Conservation (phyloP, 2,329 filamentous ascomycete species). For the Xylaria sp. region DNA sequence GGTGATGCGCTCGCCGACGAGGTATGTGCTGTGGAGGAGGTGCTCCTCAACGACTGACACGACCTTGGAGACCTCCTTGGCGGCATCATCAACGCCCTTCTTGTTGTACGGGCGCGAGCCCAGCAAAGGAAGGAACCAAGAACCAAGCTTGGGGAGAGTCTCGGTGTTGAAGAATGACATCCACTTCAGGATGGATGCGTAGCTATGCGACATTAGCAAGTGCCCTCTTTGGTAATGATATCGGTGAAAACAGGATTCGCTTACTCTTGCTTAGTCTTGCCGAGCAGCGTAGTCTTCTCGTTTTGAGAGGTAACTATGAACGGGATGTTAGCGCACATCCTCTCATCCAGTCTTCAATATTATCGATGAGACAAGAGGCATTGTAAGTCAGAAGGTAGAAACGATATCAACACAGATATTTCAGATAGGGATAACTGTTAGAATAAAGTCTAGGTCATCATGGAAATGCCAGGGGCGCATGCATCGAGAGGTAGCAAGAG, state of each 20-base stretch:
- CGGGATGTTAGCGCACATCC: slow-evolving; percentile 30
- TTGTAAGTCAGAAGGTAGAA: slow-evolving; percentile 77
- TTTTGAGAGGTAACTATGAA: slow-evolving; percentile 93
- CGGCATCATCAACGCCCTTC: slow-evolving; percentile 85
- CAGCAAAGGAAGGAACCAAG: slow-evolving; percentile 85
- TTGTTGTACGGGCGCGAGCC: slow-evolving; percentile 93
- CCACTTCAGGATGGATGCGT: slow-evolving; percentile 97
- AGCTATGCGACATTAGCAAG: slow-evolving; percentile 50
- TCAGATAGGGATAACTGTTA: slow-evolving; percentile 99
- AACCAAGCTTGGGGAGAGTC: slow-evolving; percentile 71
- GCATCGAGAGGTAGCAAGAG: slow-evolving; percentile 14
- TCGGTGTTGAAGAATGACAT: slow-evolving; percentile 96
- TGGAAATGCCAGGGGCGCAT: slow-evolving; percentile 34
- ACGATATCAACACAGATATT: slow-evolving; percentile 80
- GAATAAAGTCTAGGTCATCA: slow-evolving; percentile 76
- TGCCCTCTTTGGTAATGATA: neutral
- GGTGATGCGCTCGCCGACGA: slow-evolving; percentile 96
- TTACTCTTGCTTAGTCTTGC: slow-evolving; percentile 99
- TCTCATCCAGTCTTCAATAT: slow-evolving; percentile 31
- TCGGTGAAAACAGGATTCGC: slow-evolving; percentile 34
- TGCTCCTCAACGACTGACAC: slow-evolving; percentile 80
- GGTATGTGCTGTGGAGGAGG: slow-evolving; percentile 91
- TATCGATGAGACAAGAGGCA: slow-evolving; percentile 28
- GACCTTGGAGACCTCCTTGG: slow-evolving; percentile 69
- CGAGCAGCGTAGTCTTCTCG: slow-evolving; percentile 98